These are phyloP conservation scores for Scheffersomyces cryptocercus DNA, from an alignment of 1,139 yeast species.

Conservation along the genomic window DNA sequence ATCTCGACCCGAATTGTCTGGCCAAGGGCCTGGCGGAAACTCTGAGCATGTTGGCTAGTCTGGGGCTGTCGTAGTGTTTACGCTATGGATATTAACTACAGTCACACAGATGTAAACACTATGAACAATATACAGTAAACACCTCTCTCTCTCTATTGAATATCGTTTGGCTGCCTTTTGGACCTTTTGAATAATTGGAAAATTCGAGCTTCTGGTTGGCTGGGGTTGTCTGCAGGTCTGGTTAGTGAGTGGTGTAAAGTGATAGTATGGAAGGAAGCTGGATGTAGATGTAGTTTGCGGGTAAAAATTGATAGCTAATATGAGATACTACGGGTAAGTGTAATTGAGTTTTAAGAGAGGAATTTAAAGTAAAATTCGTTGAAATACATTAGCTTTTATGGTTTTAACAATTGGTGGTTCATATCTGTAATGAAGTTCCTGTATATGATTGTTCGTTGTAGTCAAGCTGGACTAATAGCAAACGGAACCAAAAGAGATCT, in stretches of 20 bases:
- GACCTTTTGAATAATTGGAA: conserved; percentile 5
- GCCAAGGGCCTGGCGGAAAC: conserved; percentile 18
- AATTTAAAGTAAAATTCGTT: too few relatives aligned
- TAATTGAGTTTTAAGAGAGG: too few relatives aligned
- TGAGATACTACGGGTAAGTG: too few relatives aligned
- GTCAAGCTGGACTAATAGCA: too few relatives aligned
- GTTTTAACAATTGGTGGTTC: too few relatives aligned
- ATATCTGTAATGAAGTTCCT: too few relatives aligned
- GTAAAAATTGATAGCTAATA: too few relatives aligned
- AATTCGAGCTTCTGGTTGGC: conserved; percentile 27
- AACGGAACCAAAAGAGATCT: too few relatives aligned
- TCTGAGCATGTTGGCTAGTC: conserved; percentile 28
- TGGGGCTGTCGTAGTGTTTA: conserved; percentile 3
- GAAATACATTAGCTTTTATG: too few relatives aligned
- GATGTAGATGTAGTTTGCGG: too few relatives aligned
- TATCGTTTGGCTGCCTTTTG: not conserved
- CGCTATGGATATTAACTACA: not conserved
- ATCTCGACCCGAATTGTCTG: conserved; percentile 27
- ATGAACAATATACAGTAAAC: not conserved
- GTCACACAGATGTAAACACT: not conserved
- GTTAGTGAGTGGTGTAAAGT: not conserved
- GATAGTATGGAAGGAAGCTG: not conserved
- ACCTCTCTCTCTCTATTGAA: not conserved
- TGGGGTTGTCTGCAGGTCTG: conserved; percentile 5
- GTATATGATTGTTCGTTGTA: too few relatives aligned